Base-by-base conservation (phyloP, 176 grass and related monocot species). In the Eremochloa ophiuroides region DNA sequence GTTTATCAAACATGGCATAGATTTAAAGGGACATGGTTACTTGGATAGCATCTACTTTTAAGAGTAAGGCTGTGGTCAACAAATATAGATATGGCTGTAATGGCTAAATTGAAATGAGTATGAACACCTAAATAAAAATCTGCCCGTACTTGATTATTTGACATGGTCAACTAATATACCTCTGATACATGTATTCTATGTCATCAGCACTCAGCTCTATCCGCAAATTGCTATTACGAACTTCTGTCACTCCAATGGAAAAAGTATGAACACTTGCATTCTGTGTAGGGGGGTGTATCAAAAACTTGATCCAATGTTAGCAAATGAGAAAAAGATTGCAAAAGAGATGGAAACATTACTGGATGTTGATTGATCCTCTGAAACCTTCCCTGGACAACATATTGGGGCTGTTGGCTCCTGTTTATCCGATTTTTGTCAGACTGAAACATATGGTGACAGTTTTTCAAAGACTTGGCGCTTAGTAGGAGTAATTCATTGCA, bases 361-460 rank as follows among this genome's bases (percentile, higher is more conserved):
- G 86, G 92, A 83, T 98, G 92, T 88, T 94, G 86, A 69, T 98
- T 94, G 77, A 98, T 94, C 67, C 95, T 86, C 79, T 94, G 74
- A 75, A 91, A 98, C 35, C 82, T 86, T 83, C 88, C 74, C 40
- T 78, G 78, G 6, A 98, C 86, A 78, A 89, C 41, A 79, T 93
- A 88, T 46, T 79, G 84, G 30, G 95, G 92, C 75, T 81, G 61
- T 79, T 82, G 86, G 25, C 81, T 88, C 82, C 73, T 89, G n/a
- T 74, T 73, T 73, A 93, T 47, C 40, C 88, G 72, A 46, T 76
- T 88, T 83, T 88, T 69, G 66, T 98, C 92, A 75, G 28, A 64
- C 95, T 94, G 75, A 81, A 55, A 72, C 14, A 79, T 86, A 66
- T 71, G 75, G 26, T 66, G 75, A 67, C 58, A 92, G 8, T 66